Conservation (phyloP, 2,329 filamentous ascomycete genomes). For the Byssothecium circinans region DNA sequence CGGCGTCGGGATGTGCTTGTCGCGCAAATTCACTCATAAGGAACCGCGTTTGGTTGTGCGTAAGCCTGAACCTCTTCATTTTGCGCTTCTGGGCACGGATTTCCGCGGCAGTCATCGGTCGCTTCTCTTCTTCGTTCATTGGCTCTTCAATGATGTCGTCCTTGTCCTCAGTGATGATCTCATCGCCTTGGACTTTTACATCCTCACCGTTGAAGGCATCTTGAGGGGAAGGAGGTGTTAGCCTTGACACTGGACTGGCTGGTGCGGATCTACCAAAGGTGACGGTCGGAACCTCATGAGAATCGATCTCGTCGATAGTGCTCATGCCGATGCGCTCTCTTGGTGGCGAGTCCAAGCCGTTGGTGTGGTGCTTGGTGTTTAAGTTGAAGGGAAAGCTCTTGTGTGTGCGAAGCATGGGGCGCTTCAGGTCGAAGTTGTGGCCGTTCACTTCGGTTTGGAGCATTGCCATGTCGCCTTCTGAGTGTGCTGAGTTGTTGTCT, state of each 20-base stretch:
- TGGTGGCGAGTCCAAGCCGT: constrained; percentile 29
- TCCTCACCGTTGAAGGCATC: constrained; percentile 40
- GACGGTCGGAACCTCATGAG: constrained; percentile 37
- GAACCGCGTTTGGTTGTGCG: constrained; percentile 95
- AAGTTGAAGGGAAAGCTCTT: constrained; percentile 50
- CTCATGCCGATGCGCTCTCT: constrained; percentile 35
- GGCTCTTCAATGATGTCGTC: constrained; percentile 34
- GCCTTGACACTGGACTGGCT: constrained; percentile 49
- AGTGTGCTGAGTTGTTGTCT: constrained; percentile 38
- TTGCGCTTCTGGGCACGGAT: constrained; percentile 54
- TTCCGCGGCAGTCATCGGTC: constrained; percentile 51
- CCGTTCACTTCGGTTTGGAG: constrained; percentile 41
- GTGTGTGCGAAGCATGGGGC: constrained; percentile 46
- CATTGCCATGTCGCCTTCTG: constrained; percentile 43
- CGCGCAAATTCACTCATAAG: constrained; percentile 96
- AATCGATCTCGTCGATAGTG: constrained; percentile 40
- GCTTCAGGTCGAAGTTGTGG: constrained; percentile 41
- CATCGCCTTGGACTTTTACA: constrained; percentile 43
- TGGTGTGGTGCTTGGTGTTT: constrained; percentile 36
- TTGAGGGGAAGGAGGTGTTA: constrained; percentile 50
- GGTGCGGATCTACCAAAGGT: constrained; percentile 49
- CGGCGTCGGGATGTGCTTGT: constrained; percentile 90
- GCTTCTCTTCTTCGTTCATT: constrained; percentile 36
- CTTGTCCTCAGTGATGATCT: constrained; percentile 45
- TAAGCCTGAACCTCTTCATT: constrained; percentile 83